Evolutionary conservation across 2,329 filamentous ascomycete genomes (phyloP), one percentile per base, ranked within the genome.

Genomic region (Emergomyces pasteurianus): DNA sequence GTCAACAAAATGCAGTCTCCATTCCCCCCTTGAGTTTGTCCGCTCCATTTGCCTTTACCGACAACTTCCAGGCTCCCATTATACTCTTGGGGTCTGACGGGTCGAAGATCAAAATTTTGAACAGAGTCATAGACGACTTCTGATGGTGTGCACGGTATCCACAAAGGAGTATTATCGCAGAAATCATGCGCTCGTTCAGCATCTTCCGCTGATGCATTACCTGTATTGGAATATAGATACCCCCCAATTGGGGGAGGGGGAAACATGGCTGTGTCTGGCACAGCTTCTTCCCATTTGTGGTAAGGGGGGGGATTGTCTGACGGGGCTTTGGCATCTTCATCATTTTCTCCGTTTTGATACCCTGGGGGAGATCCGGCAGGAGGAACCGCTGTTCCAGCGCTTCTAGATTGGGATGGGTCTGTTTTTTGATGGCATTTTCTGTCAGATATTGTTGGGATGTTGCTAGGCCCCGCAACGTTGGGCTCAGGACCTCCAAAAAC

Each of bases 221-320:
- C 81, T 0, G 81, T 79, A 2, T 80, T 80, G 8, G 82, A 85
- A 58, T 64, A 72, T 47, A 80, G 77, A 65, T 83, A 77, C 21
- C 77, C 76, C 40, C 83, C 72, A 1, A 79, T 75, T 8, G 84
- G 84, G 0, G 84, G 83, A 34, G 83, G 83, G 2, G 83, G 83
- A 10, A 86, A 76, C n/a, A 79, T 74, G 4, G 81, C 71, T 18
- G 77, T 85, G 66, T 86, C 83, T 6, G 83, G 83, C 3, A 86
- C 78, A 1, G 79, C 75, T 47, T 74, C 72, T 58, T 82, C 79
- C 84, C 84, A 86, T 71, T 84, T 81, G 69, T 86, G 83, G 66
- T 85, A 84, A 31, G 81, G 79, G 21, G 82, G 82, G 16, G 82
- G 81, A 28, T 74, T 71, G 16, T 40, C 55, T 7, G 16, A n/a